These are phyloP conservation scores for Isatis tinctoria DNA, from an alignment of 345 rosid genomes.

Conservation along the genomic window DNA sequence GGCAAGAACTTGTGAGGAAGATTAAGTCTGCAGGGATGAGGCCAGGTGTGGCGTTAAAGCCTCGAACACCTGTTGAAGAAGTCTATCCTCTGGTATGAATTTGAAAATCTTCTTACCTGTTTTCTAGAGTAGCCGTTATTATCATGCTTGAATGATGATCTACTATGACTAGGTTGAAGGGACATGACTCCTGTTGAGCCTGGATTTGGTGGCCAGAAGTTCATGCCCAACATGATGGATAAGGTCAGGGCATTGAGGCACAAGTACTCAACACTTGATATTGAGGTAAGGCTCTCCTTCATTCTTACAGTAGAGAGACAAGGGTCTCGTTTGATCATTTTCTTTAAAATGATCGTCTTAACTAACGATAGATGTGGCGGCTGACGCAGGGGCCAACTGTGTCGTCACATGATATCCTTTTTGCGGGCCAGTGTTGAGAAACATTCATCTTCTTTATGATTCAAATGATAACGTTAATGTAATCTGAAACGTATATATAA, in stretches of 20 bases:
- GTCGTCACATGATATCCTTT: constrained; percentile 54
- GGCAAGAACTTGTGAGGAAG: constrained; percentile 66
- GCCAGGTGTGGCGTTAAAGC: constrained; percentile 81
- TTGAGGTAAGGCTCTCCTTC: constrained; percentile 94
- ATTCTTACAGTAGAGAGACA: too few relatives aligned
- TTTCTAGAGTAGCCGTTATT: constrained; percentile 29
- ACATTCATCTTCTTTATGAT: too few relatives aligned
- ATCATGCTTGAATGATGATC: not conserved
- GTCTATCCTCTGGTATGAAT: constrained; percentile 71
- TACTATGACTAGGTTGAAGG: constrained; percentile 54
- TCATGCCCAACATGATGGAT: constrained; percentile 84
- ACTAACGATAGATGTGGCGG: constrained; percentile 68
- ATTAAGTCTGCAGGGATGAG: constrained; percentile 84
- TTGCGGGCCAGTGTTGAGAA: constrained; percentile 59
- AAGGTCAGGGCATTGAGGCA: constrained; percentile 72
- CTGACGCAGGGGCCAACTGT: constrained; percentile 51
- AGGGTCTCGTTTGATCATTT: too few relatives aligned
- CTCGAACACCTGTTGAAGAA: constrained; percentile 79
- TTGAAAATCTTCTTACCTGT: not conserved
- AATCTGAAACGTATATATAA: too few relatives aligned
- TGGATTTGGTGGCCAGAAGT: constrained; percentile 92
- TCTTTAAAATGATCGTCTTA: too few relatives aligned
- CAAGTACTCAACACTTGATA: constrained; percentile 75
- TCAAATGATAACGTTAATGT: too few relatives aligned
- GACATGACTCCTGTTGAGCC: constrained; percentile 75